phyloP scores from a whole-genome alignment of 2,329 filamentous ascomycete species.

The Venturia nashicola region DNA sequence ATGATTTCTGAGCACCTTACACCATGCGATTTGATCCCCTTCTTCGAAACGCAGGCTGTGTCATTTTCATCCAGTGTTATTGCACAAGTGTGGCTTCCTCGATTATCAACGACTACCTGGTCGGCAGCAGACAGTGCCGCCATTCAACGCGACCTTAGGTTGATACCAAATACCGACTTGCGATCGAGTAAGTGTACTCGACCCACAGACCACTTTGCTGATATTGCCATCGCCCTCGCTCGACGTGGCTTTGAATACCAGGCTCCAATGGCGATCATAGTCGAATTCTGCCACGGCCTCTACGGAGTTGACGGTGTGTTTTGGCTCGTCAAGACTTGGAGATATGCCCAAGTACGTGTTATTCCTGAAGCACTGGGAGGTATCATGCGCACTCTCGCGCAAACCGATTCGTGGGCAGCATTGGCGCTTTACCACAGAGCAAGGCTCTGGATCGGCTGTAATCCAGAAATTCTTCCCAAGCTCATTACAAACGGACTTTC shows the following conservation, averaged over 20 bases:
- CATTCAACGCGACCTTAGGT: not conserved
- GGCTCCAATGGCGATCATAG: not conserved
- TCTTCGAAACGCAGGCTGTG: not conserved
- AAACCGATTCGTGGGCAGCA: not conserved
- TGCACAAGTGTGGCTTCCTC: not conserved
- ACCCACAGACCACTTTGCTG: not conserved
- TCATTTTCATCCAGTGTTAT: not conserved
- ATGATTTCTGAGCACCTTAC: not conserved
- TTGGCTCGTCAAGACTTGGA: not conserved
- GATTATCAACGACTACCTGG: not conserved
- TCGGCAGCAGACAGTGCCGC: not conserved
- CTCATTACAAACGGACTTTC: not conserved
- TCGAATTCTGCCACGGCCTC: not conserved
- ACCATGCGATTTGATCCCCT: not conserved
- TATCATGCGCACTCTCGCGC: not conserved
- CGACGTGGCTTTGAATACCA: not conserved
- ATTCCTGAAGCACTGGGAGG: not conserved
- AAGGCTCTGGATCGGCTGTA: not conserved
- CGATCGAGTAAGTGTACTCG: not conserved
- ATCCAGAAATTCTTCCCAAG: not conserved
- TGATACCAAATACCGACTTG: not conserved
- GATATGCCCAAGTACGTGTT: not conserved
- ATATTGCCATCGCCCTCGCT: constrained; percentile 1
- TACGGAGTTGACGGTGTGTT: not conserved
- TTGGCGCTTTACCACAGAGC: not conserved